A percentile compares a stretch with the other conserved stretches of the same genome.
Conservation (phyloP, 164 flowering plant genomes). For the Aristolochia contorta region DNA sequence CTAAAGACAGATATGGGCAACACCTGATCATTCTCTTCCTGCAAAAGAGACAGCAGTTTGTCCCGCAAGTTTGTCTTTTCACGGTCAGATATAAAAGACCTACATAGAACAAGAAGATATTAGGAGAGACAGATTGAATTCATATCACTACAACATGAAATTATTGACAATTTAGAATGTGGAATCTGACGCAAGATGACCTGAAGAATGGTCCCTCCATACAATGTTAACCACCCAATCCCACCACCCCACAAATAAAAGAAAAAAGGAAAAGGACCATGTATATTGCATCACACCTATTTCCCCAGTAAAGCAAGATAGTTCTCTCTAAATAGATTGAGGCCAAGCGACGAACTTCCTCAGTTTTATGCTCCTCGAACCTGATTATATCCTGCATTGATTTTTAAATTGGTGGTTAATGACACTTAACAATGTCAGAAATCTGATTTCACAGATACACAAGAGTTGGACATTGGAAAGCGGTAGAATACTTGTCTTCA, state of each 20-base stretch:
- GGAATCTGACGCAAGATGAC: too few species aligned
- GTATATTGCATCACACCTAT: background rate
- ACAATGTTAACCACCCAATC: too few species aligned
- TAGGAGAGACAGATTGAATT: background rate
- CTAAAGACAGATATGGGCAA: background rate
- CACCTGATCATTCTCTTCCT: slow-evolving; percentile 91
- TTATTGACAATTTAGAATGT: background rate
- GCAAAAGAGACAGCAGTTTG: slow-evolving; percentile 60
- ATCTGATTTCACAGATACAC: background rate
- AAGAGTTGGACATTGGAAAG: background rate
- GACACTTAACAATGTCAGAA: background rate
- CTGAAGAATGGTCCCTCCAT: too few species aligned
- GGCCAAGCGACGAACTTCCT: slow-evolving; percentile 80
- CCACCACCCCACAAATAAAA: too few species aligned
- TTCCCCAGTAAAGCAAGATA: slow-evolving; percentile 76
- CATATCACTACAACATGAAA: background rate
- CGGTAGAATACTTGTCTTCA: too few species aligned
- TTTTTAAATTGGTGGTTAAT: too few species aligned
- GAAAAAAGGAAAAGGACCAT: too few species aligned
- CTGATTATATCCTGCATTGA: slow-evolving; percentile 82
- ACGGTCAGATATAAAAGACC: slow-evolving; percentile 78
- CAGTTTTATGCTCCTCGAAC: too few species aligned
- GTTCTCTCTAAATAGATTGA: slow-evolving; percentile 86
- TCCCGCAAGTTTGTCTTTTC: slow-evolving; percentile 77
- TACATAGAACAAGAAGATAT: slow-evolving; percentile 18